Conservation (phyloP, 2,329 filamentous ascomycete species). For the Didymella lethalis region DNA sequence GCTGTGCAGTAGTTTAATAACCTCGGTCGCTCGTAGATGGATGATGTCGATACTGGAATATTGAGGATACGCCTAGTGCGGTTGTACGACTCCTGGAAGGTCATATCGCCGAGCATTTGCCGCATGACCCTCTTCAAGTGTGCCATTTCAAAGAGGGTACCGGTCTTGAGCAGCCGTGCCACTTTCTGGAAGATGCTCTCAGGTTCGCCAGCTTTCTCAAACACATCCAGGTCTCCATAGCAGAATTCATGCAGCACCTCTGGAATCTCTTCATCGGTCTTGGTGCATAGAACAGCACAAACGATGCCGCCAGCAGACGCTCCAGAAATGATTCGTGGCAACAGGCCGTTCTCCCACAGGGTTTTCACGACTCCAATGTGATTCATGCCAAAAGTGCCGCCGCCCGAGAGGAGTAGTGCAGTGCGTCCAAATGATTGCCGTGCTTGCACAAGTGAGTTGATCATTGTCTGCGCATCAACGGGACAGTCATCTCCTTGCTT, state of each 20-base stretch:
- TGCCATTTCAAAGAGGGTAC: constrained; percentile 83
- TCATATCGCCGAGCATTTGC: constrained; percentile 82
- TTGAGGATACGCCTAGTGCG: constrained; percentile 91
- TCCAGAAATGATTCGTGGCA: constrained; percentile 87
- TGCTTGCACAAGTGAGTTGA: constrained; percentile 74
- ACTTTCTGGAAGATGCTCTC: constrained; percentile 74
- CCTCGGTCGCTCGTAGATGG: constrained; percentile 84
- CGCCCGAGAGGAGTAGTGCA: constrained; percentile 82
- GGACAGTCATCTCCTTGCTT: constrained; percentile 58
- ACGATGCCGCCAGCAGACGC: constrained; percentile 90
- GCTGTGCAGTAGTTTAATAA: constrained; percentile 93
- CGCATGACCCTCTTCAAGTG: constrained; percentile 85
- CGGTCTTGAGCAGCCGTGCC: constrained; percentile 78
- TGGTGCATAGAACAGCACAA: constrained; percentile 78
- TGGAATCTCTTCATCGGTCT: constrained; percentile 80
- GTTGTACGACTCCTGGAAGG: constrained; percentile 95
- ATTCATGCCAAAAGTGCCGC: constrained; percentile 90
- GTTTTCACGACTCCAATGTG: constrained; percentile 88
- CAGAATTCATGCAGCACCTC: constrained; percentile 73
- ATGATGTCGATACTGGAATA: constrained; percentile 89
- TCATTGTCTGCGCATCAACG: constrained; percentile 65
- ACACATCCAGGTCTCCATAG: constrained; percentile 81
- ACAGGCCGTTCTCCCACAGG: constrained; percentile 74
- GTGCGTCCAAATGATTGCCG: constrained; percentile 86
- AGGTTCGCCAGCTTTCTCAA: constrained; percentile 67